Conservation (phyloP, 495 filamentous ascomycete genomes). For the Penicillium taxi region DNA sequence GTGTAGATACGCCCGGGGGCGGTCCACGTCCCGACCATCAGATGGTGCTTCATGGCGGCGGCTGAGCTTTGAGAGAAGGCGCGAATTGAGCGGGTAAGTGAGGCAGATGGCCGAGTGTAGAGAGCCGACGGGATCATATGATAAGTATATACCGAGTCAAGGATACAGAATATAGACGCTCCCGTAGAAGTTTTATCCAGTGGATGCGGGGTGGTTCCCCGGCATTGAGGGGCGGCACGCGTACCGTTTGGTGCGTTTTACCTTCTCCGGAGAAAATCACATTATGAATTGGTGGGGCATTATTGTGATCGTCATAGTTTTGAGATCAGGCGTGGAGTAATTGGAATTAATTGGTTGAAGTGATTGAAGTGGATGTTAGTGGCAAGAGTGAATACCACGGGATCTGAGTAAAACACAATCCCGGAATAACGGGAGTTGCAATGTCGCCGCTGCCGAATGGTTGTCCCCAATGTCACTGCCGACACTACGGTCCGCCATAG, state of each 20-base stretch:
- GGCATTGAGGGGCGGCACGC: constrained; percentile 16
- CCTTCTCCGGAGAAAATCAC: neutral
- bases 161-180: constrained; percentile 17
- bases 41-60: constrained; percentile 61
- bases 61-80: constrained; percentile 12
- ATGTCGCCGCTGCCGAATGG: constrained; percentile 10
- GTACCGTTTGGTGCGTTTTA: constrained; percentile 4
- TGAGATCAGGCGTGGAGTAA: neutral
- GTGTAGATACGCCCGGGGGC: constrained; percentile 80
- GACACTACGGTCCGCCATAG: constrained; percentile 9
- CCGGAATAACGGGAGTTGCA: constrained; percentile 14
- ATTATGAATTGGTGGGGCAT: neutral
- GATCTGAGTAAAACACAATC: constrained; percentile 8
- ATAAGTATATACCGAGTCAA: constrained; percentile 8
- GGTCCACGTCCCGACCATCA: constrained; percentile 82
- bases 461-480: constrained; percentile 6
- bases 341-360: too few species aligned
- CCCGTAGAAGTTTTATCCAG: constrained; percentile 6
- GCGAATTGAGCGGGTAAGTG: constrained; percentile 2
- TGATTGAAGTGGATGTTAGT: neutral
- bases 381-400: neutral
- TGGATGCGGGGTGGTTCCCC: constrained; percentile 6
- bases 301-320: too few species aligned
- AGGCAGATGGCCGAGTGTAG: constrained; percentile 4
- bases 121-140: constrained; percentile 11